These are phyloP conservation scores for Alternaria sp. DNA, from an alignment of 2,329 filamentous ascomycete genomes.

Conservation along the genomic window DNA sequence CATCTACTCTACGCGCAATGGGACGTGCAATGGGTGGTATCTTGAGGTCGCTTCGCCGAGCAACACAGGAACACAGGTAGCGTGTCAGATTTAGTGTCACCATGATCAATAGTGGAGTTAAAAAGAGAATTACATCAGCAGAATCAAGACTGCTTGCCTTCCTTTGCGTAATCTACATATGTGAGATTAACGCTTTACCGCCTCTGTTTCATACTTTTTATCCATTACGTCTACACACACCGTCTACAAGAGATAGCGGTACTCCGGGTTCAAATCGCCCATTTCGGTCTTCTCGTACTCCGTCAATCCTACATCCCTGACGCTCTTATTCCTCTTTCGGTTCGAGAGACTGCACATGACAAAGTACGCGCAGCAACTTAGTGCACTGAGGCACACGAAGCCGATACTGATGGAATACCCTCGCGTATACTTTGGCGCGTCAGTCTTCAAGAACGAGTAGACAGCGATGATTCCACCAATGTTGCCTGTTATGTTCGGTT, in stretches of 20 bases:
- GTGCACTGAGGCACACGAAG: conserved; percentile 72
- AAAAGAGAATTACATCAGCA: neutral
- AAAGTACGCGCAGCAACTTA: conserved; percentile 67
- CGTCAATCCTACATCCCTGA: conserved; percentile 58
- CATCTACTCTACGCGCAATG: neutral
- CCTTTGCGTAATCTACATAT: neutral
- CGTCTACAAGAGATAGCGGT: conserved; percentile 63
- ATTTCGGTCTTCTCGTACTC: conserved; percentile 68
- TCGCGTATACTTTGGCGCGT: conserved; percentile 71
- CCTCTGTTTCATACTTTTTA: neutral
- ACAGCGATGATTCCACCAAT: conserved; percentile 61
- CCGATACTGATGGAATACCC: conserved; percentile 80
- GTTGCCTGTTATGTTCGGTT: conserved; percentile 49
- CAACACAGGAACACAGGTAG: neutral
- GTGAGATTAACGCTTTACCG: neutral
- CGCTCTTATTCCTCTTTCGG: conserved; percentile 59
- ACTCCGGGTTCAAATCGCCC: conserved; percentile 66
- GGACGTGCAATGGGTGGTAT: neutral
- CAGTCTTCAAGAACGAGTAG: conserved; percentile 58
- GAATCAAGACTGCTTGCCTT: neutral
- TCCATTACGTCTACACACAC: neutral
- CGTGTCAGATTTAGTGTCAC: neutral
- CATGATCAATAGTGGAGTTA: neutral
- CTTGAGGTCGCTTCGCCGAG: neutral
- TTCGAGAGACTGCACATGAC: conserved; percentile 67